Percentiles rank a stretch among this genome's conserved stretches.
phyloP scores from a whole-genome alignment of 2,329 filamentous ascomycete species.

The Fusarium hainanense region DNA sequence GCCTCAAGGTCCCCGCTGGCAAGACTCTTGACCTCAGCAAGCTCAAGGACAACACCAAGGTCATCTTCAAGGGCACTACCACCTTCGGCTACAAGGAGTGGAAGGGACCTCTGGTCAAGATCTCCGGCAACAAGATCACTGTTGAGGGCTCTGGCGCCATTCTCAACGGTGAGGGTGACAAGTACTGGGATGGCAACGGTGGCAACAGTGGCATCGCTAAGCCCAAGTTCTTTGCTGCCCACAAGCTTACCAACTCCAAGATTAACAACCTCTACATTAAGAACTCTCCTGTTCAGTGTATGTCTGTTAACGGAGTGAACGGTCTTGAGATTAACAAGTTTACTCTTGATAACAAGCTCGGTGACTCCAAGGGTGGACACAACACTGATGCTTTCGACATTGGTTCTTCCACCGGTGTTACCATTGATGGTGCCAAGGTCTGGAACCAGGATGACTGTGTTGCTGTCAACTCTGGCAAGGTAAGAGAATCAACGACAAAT shows the following conservation, averaged over 20 bases:
- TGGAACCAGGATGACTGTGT: slow-evolving; percentile 72
- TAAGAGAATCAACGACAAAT: rapidly evolving
- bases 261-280: slow-evolving; percentile 54
- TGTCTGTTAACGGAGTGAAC: slow-evolving; percentile 53
- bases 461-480: slow-evolving; percentile 63
- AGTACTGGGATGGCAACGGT: slow-evolving; percentile 41
- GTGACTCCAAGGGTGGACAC: slow-evolving; percentile 52
- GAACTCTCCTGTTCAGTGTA: slow-evolving; percentile 57
- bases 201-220: slow-evolving; percentile 31
- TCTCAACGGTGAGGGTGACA: slow-evolving; percentile 35
- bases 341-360: slow-evolving; percentile 54
- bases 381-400: slow-evolving; percentile 73
- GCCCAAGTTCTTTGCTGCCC: slow-evolving; percentile 43
- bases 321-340: slow-evolving; percentile 52
- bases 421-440: slow-evolving; percentile 63
- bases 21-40: slow-evolving; percentile 38
- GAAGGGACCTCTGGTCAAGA: slow-evolving; percentile 37
- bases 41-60: slow-evolving; percentile 37
- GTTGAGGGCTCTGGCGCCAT: slow-evolving; percentile 41
- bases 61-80: slow-evolving; percentile 40
- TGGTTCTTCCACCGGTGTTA: slow-evolving; percentile 60
- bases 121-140: slow-evolving; percentile 37
- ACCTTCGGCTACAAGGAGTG: slow-evolving; percentile 44
- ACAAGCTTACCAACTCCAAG: slow-evolving; percentile 43
- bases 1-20: slow-evolving; percentile 35